phyloP scores from a whole-genome alignment of 192 early-diverging fungal species.

The Umbelopsis ramanniana region DNA sequence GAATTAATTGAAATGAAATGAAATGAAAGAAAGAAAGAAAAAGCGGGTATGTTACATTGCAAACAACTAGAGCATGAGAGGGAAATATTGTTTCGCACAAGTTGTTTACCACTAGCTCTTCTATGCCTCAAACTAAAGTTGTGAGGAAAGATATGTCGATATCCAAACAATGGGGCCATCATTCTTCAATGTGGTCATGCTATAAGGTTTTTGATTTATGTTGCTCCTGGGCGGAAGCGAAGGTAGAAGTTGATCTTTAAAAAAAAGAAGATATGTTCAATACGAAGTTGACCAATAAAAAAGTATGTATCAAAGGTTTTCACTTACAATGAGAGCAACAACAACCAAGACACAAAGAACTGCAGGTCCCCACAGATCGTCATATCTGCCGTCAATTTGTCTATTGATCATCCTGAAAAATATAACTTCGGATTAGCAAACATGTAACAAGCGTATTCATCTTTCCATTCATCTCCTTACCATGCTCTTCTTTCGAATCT shows the following conservation, averaged over 20 bases:
- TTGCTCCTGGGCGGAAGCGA: slow-evolving; percentile 9
- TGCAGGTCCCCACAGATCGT: slow-evolving; percentile 77
- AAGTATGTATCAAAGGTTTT: not conserved
- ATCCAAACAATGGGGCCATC: not conserved
- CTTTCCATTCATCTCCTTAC: slow-evolving; percentile 19
- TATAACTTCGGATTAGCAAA: not conserved
- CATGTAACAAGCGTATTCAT: not conserved
- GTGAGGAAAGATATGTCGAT: not conserved
- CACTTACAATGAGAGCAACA: slow-evolving; percentile 51
- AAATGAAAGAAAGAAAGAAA: slow-evolving; percentile 1
- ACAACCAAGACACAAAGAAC: slow-evolving; percentile 71
- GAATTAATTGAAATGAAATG: not conserved
- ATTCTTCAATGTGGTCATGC: not conserved
- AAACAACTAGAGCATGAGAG: slow-evolving; percentile 3
- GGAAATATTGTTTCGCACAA: not conserved
- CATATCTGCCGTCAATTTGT: slow-evolving; percentile 64
- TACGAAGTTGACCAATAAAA: not conserved
- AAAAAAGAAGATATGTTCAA: not conserved
- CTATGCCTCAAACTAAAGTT: not conserved
- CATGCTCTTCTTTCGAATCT: slow-evolving; percentile 41
- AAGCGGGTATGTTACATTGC: slow-evolving; percentile 18
- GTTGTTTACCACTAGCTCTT: slow-evolving; percentile 3
- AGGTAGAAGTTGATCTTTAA: slow-evolving; percentile 8
- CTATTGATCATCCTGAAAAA: slow-evolving; percentile 42
- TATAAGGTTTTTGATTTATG: not conserved